A percentile compares a stretch with the other conserved stretches of the same genome.
These are phyloP conservation scores for Globisporangium apiculatum DNA, from an alignment of 352 stramenopile genomes.

Conservation along the genomic window DNA sequence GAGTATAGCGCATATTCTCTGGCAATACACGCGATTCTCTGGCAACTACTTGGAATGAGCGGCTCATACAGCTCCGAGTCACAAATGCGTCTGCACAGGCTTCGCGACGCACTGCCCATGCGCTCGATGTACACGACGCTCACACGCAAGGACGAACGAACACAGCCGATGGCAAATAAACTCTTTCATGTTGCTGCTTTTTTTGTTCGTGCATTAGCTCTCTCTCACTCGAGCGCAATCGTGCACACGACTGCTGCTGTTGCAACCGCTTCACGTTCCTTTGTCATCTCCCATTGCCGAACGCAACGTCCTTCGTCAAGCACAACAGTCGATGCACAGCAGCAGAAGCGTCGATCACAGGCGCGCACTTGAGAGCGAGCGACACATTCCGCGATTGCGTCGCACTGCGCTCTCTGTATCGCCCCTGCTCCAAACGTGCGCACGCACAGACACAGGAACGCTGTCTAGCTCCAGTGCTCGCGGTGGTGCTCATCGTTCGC, in stretches of 20 bases:
- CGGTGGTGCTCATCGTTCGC: slow-evolving; percentile 78
- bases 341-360: too few relatives aligned
- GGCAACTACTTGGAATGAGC: too few relatives aligned
- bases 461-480: slow-evolving; percentile 65
- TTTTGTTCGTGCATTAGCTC: too few relatives aligned
- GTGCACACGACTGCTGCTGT: too few relatives aligned
- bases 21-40: not conserved
- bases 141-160: not conserved
- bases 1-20: not conserved
- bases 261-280: too few relatives aligned
- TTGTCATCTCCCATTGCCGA: too few relatives aligned
- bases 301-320: too few relatives aligned
- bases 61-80: not conserved
- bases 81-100: not conserved
- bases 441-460: not conserved
- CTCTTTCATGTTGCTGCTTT: too few relatives aligned
- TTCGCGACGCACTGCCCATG: not conserved
- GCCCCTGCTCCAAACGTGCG: not conserved
- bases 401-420: not conserved
- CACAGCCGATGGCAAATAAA: not conserved
- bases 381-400: too few relatives aligned
- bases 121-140: not conserved
- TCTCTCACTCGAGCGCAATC: too few relatives aligned
- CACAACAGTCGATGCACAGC: too few relatives aligned
- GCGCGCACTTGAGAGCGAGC: too few relatives aligned